phyloP scores from a whole-genome alignment of 441 rosid species.

The Flueggea neowawraea region DNA sequence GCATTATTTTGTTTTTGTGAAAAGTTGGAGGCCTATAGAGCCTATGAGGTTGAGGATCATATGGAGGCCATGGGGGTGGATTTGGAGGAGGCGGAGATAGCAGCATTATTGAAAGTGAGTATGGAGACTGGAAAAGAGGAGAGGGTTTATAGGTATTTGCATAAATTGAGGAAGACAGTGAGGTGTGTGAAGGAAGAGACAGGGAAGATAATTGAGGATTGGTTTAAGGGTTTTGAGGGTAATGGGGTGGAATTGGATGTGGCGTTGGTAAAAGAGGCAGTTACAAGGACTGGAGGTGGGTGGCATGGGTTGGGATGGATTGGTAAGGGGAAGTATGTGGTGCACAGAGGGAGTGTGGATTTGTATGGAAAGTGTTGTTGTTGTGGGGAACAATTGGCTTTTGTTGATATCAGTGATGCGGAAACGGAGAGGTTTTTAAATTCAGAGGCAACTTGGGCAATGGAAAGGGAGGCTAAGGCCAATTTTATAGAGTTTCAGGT shows the following conservation, averaged over 20 bases:
- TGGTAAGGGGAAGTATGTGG: conserved; percentile 69
- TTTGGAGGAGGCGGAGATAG: conserved; percentile 62
- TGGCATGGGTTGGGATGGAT: conserved; percentile 93
- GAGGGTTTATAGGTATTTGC: conserved; percentile 68
- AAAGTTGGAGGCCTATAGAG: conserved; percentile 60
- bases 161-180: conserved; percentile 60
- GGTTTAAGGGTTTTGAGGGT: conserved; percentile 49
- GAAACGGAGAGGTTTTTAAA: conserved; percentile 64
- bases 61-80: conserved; percentile 45
- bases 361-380: conserved; percentile 49
- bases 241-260: conserved; percentile 20
- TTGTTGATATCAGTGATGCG: conserved; percentile 57
- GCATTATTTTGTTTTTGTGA: conserved; percentile 71
- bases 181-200: conserved; percentile 59
- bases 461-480: conserved; percentile 71
- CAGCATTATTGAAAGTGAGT: conserved; percentile 64
- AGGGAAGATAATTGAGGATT: conserved; percentile 41
- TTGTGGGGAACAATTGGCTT: conserved; percentile 53
- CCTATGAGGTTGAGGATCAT: conserved; percentile 73
- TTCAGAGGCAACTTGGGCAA: conserved; percentile 65
- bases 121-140: conserved; percentile 39
- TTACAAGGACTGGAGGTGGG: conserved; percentile 71
- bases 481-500: conserved; percentile 87
- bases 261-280: conserved; percentile 31
- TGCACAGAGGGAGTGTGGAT: conserved; percentile 46